Base-by-base conservation (phyloP, 1,284 basidiomycete species). In the Rhodotorula glutinis region DNA sequence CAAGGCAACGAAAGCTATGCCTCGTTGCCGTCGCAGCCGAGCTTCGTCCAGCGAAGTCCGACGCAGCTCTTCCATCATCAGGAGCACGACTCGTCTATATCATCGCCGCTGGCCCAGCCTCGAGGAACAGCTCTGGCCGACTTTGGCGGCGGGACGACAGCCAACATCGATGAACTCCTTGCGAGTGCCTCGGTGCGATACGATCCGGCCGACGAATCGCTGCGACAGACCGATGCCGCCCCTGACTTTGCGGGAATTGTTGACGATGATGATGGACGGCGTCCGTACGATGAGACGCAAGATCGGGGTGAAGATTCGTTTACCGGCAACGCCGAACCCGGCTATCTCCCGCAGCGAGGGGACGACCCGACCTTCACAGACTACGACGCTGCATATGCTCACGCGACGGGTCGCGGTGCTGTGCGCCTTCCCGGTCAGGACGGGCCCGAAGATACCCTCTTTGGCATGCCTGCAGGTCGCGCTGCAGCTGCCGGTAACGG, bases 111-210 rank as follows among this genome's bases (percentile, higher is more conserved):
- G 13, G 49, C n/a, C 25, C 25, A 14, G 29, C 29, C 27, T 5
- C 27, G 30, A 41, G 19, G 40, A 29, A 2, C 49, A 46, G 46
- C 44, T 14, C 58, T 70, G 33, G 67, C 62, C 41, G 79, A 80
- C 65, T 80, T 79, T 77, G 79, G 79, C 4, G 79, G 79, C 0
- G 75, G 75, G 8, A 67, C 66, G 51, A 80, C 79, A 55, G 73
- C 68, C 41, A 79, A 77, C 70, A 76, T 74, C 63, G 71, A 73
- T 27, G 71, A 68, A 10, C 40, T 73, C 19, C 62, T 73, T 21
- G 60, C 40, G 1, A 58, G 63, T 1, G 53, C 44, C 4, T 57
- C 61, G 5, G 25, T 29, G 16, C 49, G 49, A 5, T 51, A 62
- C 60, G 43, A 59, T 52, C 59, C 62, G 51, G 25, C 62, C 53